Percentiles rank a stretch among this genome's conserved stretches.
phyloP scores from a whole-genome alignment of 306 rosid genomes.

The Cucurbita moschata region DNA sequence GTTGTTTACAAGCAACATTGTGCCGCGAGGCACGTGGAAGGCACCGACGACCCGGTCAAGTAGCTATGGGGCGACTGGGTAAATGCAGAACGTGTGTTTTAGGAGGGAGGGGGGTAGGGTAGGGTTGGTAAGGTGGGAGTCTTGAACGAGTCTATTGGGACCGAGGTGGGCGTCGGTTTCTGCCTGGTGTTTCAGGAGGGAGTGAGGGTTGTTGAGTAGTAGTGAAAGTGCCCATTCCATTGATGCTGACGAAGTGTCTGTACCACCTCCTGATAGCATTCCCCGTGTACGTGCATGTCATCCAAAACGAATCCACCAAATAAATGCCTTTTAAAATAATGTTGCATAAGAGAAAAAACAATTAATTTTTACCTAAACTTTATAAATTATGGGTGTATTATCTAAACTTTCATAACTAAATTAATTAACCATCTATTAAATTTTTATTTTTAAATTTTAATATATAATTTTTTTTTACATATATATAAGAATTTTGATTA shows the following conservation, averaged over 20 bases:
- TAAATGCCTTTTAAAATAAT: too few species aligned
- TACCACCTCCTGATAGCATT: constrained; percentile 16
- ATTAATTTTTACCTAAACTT: too few species aligned
- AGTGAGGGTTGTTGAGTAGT: constrained; percentile 14
- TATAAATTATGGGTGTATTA: too few species aligned
- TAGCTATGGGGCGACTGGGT: constrained; percentile 19
- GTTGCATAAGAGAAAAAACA: too few species aligned
- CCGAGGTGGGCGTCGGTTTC: constrained; percentile 7
- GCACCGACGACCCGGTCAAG: constrained; percentile 21
- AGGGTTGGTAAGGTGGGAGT: constrained; percentile 21
- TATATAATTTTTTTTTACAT: too few species aligned
- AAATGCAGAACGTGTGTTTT: constrained; percentile 27
- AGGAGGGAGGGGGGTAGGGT: constrained; percentile 11
- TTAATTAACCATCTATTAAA: too few species aligned
- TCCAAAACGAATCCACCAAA: background rate
- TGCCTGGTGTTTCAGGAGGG: constrained; percentile 7
- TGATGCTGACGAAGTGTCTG: constrained; percentile 13
- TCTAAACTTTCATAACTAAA: too few species aligned
- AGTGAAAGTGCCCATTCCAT: constrained; percentile 27
- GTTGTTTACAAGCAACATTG: constrained; percentile 22
- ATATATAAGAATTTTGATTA: too few species aligned
- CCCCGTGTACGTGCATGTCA: background rate
- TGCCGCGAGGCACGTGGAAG: constrained; percentile 23
- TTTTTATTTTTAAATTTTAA: too few species aligned
- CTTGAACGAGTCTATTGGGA: constrained; percentile 8